Evolutionary conservation across 2,329 filamentous ascomycete species (phyloP).

Genomic region (Fusarium anthophilum): DNA sequence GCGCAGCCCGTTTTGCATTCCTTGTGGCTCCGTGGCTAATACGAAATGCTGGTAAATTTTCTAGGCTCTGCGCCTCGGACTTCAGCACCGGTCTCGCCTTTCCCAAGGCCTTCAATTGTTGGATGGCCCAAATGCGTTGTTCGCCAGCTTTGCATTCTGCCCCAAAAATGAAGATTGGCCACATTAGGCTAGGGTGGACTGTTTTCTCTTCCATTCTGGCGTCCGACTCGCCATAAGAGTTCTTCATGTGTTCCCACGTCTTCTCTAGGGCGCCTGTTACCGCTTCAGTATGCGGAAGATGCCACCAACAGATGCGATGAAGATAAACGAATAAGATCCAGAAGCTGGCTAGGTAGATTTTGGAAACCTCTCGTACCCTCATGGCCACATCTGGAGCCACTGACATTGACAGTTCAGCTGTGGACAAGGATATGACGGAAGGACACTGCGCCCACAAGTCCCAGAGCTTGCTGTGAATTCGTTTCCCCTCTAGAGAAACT

Average conservation of each 20-base stretch:
- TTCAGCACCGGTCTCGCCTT: neutral
- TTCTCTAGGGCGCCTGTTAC: neutral
- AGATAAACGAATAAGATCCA: constrained; percentile 1
- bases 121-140: neutral
- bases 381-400: neutral
- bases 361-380: neutral
- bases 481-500: neutral
- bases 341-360: neutral
- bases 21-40: neutral
- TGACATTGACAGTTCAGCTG: neutral
- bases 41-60: neutral
- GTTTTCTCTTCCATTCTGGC: neutral
- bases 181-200: neutral
- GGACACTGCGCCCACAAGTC: constrained; percentile 2
- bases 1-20: neutral
- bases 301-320: constrained; percentile 7
- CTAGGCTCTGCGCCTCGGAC: neutral
- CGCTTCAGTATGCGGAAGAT: neutral
- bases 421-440: neutral
- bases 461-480: neutral
- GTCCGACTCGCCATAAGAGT: neutral
- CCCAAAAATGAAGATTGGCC: neutral
- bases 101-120: neutral
- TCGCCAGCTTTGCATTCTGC: neutral
- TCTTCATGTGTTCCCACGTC: neutral